Evolutionary conservation across 192 early-diverging fungal species (phyloP).

Genomic region (Radiomyces spectabilis): DNA sequence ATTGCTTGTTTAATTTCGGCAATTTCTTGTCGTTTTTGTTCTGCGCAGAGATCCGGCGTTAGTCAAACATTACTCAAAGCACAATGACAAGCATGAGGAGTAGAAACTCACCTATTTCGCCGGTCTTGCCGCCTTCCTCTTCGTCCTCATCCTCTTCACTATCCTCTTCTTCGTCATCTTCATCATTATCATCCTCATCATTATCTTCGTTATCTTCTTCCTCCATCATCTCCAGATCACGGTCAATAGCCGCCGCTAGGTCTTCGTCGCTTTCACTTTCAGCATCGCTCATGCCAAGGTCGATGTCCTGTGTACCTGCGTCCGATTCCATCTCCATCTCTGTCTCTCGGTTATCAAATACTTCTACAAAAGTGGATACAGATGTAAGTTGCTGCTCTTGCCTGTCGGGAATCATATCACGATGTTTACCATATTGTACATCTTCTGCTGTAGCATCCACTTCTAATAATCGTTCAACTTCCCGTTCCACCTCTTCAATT

Average conservation of each 20-base stretch:
- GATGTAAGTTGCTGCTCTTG: too few species aligned
- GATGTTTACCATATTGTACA: conserved; percentile 51
- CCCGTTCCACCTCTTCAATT: conserved; percentile 75
- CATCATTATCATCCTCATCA: conserved; percentile 44
- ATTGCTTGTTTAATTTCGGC: conserved; percentile 51
- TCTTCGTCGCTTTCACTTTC: conserved; percentile 34
- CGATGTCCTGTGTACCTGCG: conserved; percentile 30
- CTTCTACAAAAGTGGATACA: conserved; percentile 27
- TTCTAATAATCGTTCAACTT: conserved; percentile 72
- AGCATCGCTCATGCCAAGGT: conserved; percentile 35
- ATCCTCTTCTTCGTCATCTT: conserved; percentile 42
- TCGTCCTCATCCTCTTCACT: conserved; percentile 43
- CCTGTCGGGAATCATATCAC: background rate
- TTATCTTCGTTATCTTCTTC: conserved; percentile 44
- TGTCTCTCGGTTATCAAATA: conserved; percentile 23
- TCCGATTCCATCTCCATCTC: conserved; percentile 22
- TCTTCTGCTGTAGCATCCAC: conserved; percentile 68
- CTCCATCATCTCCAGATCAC: conserved; percentile 36
- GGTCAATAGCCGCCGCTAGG: conserved; percentile 34
- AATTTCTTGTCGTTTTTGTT: conserved; percentile 55
- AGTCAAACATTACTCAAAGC: conserved; percentile 5
- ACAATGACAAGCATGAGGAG: background rate
- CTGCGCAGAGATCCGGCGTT: conserved; percentile 17
- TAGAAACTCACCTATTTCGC: conserved; percentile 28
- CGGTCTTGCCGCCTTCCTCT: conserved; percentile 25